These are phyloP conservation scores for Penicillium nordicum DNA, from an alignment of 2,329 filamentous ascomycete genomes.

Conservation along the genomic window DNA sequence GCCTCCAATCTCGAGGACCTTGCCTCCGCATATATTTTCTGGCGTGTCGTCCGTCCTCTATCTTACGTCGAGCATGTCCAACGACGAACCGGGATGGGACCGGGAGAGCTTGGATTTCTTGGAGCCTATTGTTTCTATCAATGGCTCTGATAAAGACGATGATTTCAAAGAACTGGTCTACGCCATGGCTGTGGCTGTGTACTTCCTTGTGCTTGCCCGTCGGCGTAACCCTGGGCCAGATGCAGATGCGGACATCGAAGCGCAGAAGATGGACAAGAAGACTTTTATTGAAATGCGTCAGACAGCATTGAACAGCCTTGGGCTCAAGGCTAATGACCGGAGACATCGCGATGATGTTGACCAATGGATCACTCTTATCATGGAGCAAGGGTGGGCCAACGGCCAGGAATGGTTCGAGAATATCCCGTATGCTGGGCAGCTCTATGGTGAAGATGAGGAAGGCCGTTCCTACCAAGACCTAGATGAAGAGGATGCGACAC, in stretches of 20 bases:
- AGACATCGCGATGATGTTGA: constrained; percentile 54
- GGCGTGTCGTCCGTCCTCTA: constrained; percentile 63
- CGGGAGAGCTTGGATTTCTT: constrained; percentile 35
- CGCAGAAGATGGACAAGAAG: constrained; percentile 40
- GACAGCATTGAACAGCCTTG: constrained; percentile 36
- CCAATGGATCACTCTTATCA: constrained; percentile 58
- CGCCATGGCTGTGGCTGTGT: constrained; percentile 42
- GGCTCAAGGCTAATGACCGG: constrained; percentile 40
- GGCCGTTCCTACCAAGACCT: constrained; percentile 35
- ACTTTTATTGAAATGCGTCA: constrained; percentile 42
- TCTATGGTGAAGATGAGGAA: constrained; percentile 35
- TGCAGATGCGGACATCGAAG: constrained; percentile 14
- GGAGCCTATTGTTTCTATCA: constrained; percentile 37
- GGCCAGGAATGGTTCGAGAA: constrained; percentile 67
- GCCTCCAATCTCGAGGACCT: constrained; percentile 42
- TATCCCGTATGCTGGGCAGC: constrained; percentile 40
- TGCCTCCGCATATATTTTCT: constrained; percentile 70
- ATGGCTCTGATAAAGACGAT: constrained; percentile 48
- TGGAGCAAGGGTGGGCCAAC: constrained; percentile 49
- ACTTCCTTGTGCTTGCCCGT: constrained; percentile 47
- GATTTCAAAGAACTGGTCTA: constrained; percentile 41
- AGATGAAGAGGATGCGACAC: constrained; percentile 28
- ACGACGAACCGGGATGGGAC: constrained; percentile 49
- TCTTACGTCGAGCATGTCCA: constrained; percentile 39
- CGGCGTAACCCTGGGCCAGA: constrained; percentile 41